These are phyloP conservation scores for Nannizziopsis barbatae DNA, from an alignment of 2,329 filamentous ascomycete genomes.

Conservation along the genomic window DNA sequence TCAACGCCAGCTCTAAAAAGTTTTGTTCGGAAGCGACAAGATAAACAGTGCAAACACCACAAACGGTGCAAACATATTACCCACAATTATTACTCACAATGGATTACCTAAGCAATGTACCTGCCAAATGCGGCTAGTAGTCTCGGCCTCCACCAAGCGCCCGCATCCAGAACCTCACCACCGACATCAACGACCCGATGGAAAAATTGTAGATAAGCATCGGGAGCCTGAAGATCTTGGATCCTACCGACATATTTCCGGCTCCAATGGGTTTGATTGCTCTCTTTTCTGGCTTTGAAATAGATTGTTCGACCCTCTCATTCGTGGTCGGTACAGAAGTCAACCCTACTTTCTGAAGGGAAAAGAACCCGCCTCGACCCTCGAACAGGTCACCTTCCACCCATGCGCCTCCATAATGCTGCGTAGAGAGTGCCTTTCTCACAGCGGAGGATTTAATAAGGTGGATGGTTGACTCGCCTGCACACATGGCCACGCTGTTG, in stretches of 20 bases:
- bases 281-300: no score
- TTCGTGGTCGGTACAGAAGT: neutral
- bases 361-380: neutral
- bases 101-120: no score
- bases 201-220: neutral
- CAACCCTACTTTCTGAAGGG: neutral
- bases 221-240: neutral
- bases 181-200: neutral
- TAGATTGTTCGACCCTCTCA: neutral
- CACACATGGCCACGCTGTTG: constrained; percentile 1
- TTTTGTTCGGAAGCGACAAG: no score
- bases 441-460: neutral
- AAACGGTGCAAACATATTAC: no score
- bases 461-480: neutral
- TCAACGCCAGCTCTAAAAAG: no score
- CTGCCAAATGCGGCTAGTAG: neutral
- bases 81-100: no score
- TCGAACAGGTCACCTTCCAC: neutral
- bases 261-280: no score
- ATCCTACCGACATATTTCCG: neutral
- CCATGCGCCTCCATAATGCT: constrained; percentile 1
- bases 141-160: neutral
- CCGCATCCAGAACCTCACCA: neutral
- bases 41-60: no score
- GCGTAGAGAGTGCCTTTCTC: neutral